A percentile compares a stretch with the other conserved stretches of the same genome.
phyloP scores from a whole-genome alignment of 139 green algal species.

The Trebouxia sp. region DNA sequence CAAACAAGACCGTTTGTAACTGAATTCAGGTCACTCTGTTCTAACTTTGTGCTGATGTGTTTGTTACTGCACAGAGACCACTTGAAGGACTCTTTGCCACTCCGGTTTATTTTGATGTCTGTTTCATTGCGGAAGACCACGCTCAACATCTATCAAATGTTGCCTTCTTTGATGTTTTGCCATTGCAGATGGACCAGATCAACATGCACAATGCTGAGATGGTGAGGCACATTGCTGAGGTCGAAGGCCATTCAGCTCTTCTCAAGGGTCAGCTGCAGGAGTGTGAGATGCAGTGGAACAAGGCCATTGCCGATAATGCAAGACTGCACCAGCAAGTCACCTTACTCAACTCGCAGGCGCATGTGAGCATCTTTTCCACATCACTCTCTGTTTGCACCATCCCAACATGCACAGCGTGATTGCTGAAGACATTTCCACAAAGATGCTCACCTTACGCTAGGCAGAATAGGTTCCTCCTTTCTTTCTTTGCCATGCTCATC shows the following conservation, averaged over 20 bases:
- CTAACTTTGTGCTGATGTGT: too few relatives aligned
- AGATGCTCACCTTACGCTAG: too few relatives aligned
- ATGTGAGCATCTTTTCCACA: background rate
- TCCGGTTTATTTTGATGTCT: too few relatives aligned
- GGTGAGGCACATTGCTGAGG: conserved; percentile 7
- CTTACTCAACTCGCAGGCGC: background rate
- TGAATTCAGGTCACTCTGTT: too few relatives aligned
- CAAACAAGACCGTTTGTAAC: too few relatives aligned
- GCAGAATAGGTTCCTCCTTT: too few relatives aligned
- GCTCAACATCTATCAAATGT: background rate
- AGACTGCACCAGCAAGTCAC: background rate
- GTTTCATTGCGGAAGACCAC: too few relatives aligned
- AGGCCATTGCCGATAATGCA: background rate
- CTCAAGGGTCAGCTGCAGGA: conserved; percentile 12
- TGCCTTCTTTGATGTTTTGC: background rate
- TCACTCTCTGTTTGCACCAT: background rate
- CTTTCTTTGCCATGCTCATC: too few relatives aligned
- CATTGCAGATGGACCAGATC: conserved; percentile 1
- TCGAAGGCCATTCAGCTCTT: background rate
- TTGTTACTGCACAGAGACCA: too few relatives aligned
- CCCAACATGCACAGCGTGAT: too few relatives aligned
- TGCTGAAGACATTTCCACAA: too few relatives aligned
- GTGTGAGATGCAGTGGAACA: background rate
- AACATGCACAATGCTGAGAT: background rate
- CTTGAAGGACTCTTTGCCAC: too few relatives aligned